These are phyloP conservation scores for Marchantia polymorpha DNA, from an alignment of 225 moss, liverwort and hornwort genomes.

Conservation along the genomic window DNA sequence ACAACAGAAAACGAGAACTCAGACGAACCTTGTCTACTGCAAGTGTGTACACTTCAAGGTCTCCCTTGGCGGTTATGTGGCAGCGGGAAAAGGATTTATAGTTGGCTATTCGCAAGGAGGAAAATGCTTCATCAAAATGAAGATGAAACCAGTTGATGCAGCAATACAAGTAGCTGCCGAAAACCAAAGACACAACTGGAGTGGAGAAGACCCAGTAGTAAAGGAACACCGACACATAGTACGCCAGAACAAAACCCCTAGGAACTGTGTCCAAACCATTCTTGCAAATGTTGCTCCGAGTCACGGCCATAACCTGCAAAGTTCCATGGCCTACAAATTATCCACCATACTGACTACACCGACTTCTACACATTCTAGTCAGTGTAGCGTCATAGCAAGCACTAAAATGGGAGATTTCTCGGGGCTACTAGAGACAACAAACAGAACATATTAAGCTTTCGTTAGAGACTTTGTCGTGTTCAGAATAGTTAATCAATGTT, in stretches of 20 bases:
- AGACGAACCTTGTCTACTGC: constrained; percentile 83
- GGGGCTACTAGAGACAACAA: neutral
- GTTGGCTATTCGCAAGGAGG: constrained; percentile 93
- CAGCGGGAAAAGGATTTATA: constrained; percentile 91
- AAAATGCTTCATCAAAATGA: constrained; percentile 99
- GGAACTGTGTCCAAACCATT: constrained; percentile 75
- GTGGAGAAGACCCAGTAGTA: constrained; percentile 99
- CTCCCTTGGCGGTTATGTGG: constrained; percentile 69
- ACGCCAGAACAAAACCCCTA: constrained; percentile 77
- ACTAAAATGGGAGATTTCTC: neutral
- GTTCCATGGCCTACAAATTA: neutral
- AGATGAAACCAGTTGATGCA: constrained; percentile 97
- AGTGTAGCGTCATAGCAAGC: neutral
- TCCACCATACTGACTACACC: neutral
- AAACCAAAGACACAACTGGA: constrained; percentile 88
- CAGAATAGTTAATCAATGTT: too few relatives aligned
- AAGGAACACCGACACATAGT: constrained; percentile 85
- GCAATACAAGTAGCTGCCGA: constrained; percentile 88
- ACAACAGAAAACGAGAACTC: neutral
- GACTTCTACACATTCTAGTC: neutral
- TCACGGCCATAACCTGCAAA: constrained; percentile 95
- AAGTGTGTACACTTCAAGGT: constrained; percentile 70
- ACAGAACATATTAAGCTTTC: too few relatives aligned
- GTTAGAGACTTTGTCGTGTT: too few relatives aligned
- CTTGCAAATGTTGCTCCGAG: constrained; percentile 83